These are phyloP conservation scores for Eimeria maxima DNA, from an alignment of 169 alveolate genomes.

Conservation along the genomic window DNA sequence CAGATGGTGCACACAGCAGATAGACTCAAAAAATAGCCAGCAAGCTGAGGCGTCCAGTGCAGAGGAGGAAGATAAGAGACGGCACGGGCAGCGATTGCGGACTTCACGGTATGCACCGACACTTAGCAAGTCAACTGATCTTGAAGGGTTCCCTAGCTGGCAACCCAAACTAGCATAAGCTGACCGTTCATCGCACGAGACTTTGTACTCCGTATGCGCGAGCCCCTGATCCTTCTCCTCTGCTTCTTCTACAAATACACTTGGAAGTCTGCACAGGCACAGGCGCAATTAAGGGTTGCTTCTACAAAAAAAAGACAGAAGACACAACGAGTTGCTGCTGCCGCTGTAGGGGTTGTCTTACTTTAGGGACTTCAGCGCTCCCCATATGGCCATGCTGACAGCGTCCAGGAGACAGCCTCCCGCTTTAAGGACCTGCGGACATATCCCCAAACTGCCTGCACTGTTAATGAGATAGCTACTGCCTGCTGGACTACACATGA, in stretches of 20 bases:
- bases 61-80: background rate
- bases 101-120: background rate
- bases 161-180: background rate
- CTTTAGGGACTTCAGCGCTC: slow-evolving; percentile 42
- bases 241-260: slow-evolving; percentile 31
- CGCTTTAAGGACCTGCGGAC: slow-evolving; percentile 37
- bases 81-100: background rate
- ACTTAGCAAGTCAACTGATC: background rate
- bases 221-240: slow-evolving; percentile 77
- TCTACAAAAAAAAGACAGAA: background rate
- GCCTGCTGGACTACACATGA: background rate
- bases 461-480: background rate
- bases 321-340: background rate
- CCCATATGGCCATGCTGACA: slow-evolving; percentile 66
- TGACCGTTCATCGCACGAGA: slow-evolving; percentile 71
- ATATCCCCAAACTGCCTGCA: background rate
- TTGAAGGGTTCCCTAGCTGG: background rate
- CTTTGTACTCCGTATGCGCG: slow-evolving; percentile 34
- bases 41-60: background rate
- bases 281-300: background rate
- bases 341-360: background rate
- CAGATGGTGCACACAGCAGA: background rate
- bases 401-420: slow-evolving; percentile 73
- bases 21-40: background rate
- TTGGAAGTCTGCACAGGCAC: slow-evolving; percentile 42